Evolutionary conservation across 176 grass and related monocot species (phyloP).

Genomic region (Triticum timopheevii): DNA sequence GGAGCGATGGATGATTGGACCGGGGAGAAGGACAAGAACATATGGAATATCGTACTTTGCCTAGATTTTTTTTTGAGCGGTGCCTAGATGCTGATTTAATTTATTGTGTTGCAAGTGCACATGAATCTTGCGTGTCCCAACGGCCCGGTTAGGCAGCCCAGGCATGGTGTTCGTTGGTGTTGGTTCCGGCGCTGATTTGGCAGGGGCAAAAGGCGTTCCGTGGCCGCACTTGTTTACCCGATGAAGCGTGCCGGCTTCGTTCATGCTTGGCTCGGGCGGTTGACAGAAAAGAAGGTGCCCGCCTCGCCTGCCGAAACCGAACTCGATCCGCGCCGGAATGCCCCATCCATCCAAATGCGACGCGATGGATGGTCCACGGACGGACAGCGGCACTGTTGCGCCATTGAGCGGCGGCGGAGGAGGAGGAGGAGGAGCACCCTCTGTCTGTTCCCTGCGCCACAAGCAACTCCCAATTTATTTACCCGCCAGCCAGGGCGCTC

Average conservation of each 20-base stretch:
- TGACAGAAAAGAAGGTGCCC: background rate
- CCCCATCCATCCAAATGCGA: background rate
- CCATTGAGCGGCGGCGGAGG: background rate
- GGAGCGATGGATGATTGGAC: background rate
- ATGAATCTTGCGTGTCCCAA: slow-evolving; percentile 36
- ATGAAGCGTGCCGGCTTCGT: background rate
- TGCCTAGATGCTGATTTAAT: background rate
- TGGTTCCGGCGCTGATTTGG: background rate
- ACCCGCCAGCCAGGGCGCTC: background rate
- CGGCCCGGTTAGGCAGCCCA: background rate
- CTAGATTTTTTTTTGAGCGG: too few species aligned
- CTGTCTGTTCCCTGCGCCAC: slow-evolving; percentile 33
- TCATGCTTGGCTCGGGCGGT: background rate
- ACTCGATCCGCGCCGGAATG: background rate
- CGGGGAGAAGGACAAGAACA: background rate
- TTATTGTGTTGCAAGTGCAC: background rate
- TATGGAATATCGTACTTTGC: background rate
- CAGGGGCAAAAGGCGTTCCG: background rate
- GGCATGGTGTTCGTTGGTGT: background rate
- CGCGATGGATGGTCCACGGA: background rate
- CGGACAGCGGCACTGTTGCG: background rate
- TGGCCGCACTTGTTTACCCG: background rate
- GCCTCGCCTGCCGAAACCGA: background rate
- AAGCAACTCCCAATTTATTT: slow-evolving; percentile 30
- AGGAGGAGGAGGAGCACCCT: background rate